Evolutionary conservation across 306 rosid species (phyloP), one percentile per base, ranked within the genome.

Genomic region (Fragaria iinumae): DNA sequence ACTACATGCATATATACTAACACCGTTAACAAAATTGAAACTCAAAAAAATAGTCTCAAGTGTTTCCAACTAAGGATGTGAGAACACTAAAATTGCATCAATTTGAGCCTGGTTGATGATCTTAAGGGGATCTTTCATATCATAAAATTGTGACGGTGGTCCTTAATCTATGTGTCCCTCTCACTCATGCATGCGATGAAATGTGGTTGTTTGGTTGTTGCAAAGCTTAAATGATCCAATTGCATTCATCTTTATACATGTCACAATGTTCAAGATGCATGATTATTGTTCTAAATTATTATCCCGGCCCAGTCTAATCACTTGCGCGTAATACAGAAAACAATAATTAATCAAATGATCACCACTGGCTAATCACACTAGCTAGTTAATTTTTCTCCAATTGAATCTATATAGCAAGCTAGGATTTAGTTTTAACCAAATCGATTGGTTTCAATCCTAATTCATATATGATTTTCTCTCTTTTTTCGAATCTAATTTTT

Each of bases 151-250:
- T 14, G 43, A 16, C n/a, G 14, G 41, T 14, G 68, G 68, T 63
- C 43, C 68, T 63, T 32, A 63, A 32, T 63, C 43, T 32, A 32
- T 32, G 5, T 63, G 3, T 36, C 47, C 23, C 18, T 38, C 47
- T 65, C 69, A 36, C 20, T 65, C 23, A 36, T 13, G 38, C 67
- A 29, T 27, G 32, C 17, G 20, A 8, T 36, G 8, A 21, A 11
- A 65, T 65, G 45, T 65, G 69, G 69, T 64, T 27, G 68, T 29
- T 63, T 63, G 68, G 68, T 17, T 32, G 69, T 34, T 65, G 69
- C 45, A 65, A 13, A 29, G 17, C 43, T 32, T 63, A 5, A 29
- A 65, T 27, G 39, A 62, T 62, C 27, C 3, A 62, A 29, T 62
- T 62, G 67, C 44, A 12, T 17, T 64, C 45, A n/a, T 39, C 32